These are phyloP conservation scores for Cephaloascus fragrans DNA, from an alignment of 805 yeast genomes.

Conservation along the genomic window DNA sequence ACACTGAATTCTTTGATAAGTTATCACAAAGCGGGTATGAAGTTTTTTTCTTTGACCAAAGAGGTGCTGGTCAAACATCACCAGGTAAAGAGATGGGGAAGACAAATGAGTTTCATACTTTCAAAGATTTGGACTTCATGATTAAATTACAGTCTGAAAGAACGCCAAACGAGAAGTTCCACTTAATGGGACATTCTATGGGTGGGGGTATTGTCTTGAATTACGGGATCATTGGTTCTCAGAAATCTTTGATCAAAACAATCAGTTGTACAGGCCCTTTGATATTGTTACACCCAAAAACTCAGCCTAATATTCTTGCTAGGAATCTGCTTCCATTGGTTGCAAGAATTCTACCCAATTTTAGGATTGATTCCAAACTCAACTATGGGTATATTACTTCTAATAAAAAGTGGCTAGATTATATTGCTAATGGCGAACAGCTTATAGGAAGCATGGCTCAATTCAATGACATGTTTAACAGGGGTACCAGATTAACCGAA, in stretches of 20 bases:
- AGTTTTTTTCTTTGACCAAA: constrained; percentile 59
- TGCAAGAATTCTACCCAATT: constrained; percentile 33
- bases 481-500: constrained; percentile 47
- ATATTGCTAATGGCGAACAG: constrained; percentile 28
- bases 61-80: constrained; percentile 67
- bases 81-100: constrained; percentile 42
- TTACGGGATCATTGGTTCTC: constrained; percentile 48
- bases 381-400: constrained; percentile 45
- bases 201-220: constrained; percentile 69
- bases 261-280: constrained; percentile 52
- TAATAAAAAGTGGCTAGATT: constrained; percentile 35
- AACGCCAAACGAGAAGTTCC: constrained; percentile 27
- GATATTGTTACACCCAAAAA: constrained; percentile 44
- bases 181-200: constrained; percentile 66
- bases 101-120: constrained; percentile 46
- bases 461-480: constrained; percentile 47
- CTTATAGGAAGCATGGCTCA: constrained; percentile 45
- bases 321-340: constrained; percentile 30
- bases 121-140: constrained; percentile 52
- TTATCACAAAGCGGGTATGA: constrained; percentile 49
- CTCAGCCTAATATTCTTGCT: constrained; percentile 41
- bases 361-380: constrained; percentile 45
- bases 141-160: constrained; percentile 32
- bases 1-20: constrained; percentile 43
- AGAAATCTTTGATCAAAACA: constrained; percentile 33